Conservation (phyloP, 768 basidiomycete genomes). For the Boletus rex-veris region DNA sequence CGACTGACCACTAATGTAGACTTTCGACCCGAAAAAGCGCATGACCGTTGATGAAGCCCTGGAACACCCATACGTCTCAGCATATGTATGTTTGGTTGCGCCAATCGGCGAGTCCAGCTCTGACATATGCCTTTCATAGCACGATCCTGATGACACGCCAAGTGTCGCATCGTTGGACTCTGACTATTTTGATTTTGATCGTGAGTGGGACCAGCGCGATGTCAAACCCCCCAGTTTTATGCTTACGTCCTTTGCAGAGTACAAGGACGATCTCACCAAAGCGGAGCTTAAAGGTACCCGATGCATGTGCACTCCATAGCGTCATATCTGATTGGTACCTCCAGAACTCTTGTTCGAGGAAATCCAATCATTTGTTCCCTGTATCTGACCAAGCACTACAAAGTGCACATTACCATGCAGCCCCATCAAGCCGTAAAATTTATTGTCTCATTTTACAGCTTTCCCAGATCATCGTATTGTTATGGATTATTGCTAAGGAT, state of each 20-base stretch:
- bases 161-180: slow-evolving; percentile 74
- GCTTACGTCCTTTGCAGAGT: slow-evolving; percentile 37
- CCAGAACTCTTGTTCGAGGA: slow-evolving; percentile 76
- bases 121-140: slow-evolving; percentile 38
- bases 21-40: slow-evolving; percentile 86
- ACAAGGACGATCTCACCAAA: slow-evolving; percentile 73
- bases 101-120: neutral
- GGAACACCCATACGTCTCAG: slow-evolving; percentile 75
- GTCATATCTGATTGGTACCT: slow-evolving; percentile 6
- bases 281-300: slow-evolving; percentile 61
- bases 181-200: slow-evolving; percentile 88
- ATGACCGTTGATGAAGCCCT: slow-evolving; percentile 81
- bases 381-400: slow-evolving; percentile 40
- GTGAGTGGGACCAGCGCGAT: slow-evolving; percentile 37
- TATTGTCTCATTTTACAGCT: neutral
- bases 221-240: neutral
- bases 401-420: neutral
- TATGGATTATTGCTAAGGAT: neutral
- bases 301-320: neutral
- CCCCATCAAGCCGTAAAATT: neutral
- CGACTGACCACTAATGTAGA: slow-evolving; percentile 36
- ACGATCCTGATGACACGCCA: slow-evolving; percentile 90
- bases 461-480: neutral
- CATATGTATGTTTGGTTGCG: slow-evolving; percentile 51
- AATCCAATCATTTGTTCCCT: slow-evolving; percentile 70